Base-by-base conservation (phyloP, 2,329 filamentous ascomycete species). In the Paraphaeosphaeria minitans region DNA sequence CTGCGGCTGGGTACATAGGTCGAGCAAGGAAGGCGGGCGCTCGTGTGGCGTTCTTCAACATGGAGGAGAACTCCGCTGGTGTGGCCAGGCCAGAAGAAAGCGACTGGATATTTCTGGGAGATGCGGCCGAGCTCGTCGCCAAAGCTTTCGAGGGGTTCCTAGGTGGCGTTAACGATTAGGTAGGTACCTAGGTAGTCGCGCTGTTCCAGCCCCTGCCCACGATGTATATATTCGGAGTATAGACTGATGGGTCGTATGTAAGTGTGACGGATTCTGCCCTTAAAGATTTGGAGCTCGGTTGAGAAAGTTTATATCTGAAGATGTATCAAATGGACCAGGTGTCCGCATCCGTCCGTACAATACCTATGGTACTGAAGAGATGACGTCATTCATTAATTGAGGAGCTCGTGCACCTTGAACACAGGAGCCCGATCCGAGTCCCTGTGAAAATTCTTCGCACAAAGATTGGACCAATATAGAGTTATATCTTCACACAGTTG, bases 101-200 rank as follows among this genome's bases (percentile, higher is more conserved):
- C 5, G 55, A 57, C 21, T 57, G 55, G 55, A 31, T 45, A 21
- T 57, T 57, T 31, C 12, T 48, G 9, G 55, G 55, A 27, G 55
- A 57, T 46, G 55, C 55, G 22, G 55, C 55, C 22, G 39, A 53
- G 29, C 51, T 53, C 21, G 39, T 53, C 19, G 24, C 51, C 1
- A 29, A 22, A n/a, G 51, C 51, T 35, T 45, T 53, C 4, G 22
- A 53, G n/a, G 24, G 24, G 1, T 14, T 41, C 41, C 19, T 43
- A n/a, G 12, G 19, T 43, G 19, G 7, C n/a, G 16, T 19, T 19
- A n/a, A 39, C 19, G n/a, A n/a, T n/a, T n/a, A n/a, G n/a, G n/a
- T n/a, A n/a, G n/a, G n/a, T n/a, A n/a, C n/a, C n/a, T n/a, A n/a
- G n/a, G n/a, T 43, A 43, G 41, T 43, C 19, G 19, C 10, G 19